A percentile compares a stretch with the other conserved stretches of the same genome.
Conservation (phyloP, 495 filamentous ascomycete genomes). For the Beverwykella pulmonaria region DNA sequence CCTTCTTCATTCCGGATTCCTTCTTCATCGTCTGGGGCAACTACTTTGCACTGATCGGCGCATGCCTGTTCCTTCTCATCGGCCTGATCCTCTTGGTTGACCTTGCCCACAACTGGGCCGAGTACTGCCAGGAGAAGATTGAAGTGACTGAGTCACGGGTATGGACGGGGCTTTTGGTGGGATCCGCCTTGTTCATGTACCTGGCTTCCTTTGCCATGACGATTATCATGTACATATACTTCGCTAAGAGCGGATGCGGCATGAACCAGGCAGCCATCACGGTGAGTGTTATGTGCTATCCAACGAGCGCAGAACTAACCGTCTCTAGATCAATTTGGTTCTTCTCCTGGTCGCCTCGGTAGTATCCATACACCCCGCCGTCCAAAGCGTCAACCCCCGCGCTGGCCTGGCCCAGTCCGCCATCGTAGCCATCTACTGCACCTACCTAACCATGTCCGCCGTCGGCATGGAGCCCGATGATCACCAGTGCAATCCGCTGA, state of each 20-base stretch:
- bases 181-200: conserved; percentile 94
- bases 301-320: conserved; percentile 29
- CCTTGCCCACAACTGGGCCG: conserved; percentile 96
- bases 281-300: conserved; percentile 45
- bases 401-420: conserved; percentile 94
- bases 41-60: conserved; percentile 84
- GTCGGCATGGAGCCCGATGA: conserved; percentile 99
- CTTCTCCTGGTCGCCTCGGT: conserved; percentile 79
- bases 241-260: conserved; percentile 75
- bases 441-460: conserved; percentile 96
- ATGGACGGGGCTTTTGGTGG: conserved; percentile 86
- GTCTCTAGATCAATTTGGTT: conserved; percentile 72
- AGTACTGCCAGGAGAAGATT: conserved; percentile 91
- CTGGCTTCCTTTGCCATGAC: conserved; percentile 87
- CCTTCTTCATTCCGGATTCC: conserved; percentile 90
- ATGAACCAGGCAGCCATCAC: conserved; percentile 90
- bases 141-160: conserved; percentile 80
- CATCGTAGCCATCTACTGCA: conserved; percentile 97
- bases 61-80: conserved; percentile 91
- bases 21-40: conserved; percentile 98
- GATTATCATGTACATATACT: conserved; percentile 96
- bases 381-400: conserved; percentile 90
- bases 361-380: conserved; percentile 83
- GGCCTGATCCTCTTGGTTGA: conserved; percentile 93
- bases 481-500: conserved; percentile 86